Base-by-base conservation (phyloP, 106 monocot species). In the Apostasia shenzhenica region DNA sequence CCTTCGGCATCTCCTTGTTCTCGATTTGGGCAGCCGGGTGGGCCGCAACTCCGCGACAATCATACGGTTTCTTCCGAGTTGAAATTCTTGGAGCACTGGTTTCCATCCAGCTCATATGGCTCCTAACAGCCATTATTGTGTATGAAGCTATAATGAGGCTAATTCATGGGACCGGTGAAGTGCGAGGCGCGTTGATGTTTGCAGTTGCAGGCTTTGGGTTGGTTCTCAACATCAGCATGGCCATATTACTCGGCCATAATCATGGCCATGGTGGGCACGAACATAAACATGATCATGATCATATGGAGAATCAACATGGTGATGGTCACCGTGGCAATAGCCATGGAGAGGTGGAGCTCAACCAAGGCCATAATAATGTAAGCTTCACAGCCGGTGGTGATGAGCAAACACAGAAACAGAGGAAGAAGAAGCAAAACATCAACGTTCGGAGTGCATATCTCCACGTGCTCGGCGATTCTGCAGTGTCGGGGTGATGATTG, bases 81-180 rank as follows among this genome's bases (percentile, higher is more conserved):
- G 88, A 88, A 63, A 84, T 88, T 50, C 84, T 88, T 6, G 88
- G 84, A 39, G 82, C 88, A 12, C 56, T 88, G 67, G 81, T 84
- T 55, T 88, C 88, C 13, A 81, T 84, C 45, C 88, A 84, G 43
- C 79, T 82, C 51, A 84, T 82, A 45, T 88, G 88, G 88, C 81
- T 84, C 39, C 65, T 84, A 63, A 64, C 84, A 1, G 88, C 81
- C 10, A 79, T 88, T 5, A 67, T 88, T 14, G 79, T 88, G n/a
- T 81, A 79, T 66, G 76, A 88, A 72, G 88, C 88, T 6, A 74
- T 84, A 53, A 62, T 9, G 5, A 73, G 88, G 59, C 53, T 88
- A 8, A 42, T 79, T 14, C 38, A 81, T 49, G 68, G 26, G 26
- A 26, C 26, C 26, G 90, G 86, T 50, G 86, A 83, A 43, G 90